These are phyloP conservation scores for Tetratostichococcus sp. DNA, from an alignment of 139 green algal genomes.

Conservation along the genomic window DNA sequence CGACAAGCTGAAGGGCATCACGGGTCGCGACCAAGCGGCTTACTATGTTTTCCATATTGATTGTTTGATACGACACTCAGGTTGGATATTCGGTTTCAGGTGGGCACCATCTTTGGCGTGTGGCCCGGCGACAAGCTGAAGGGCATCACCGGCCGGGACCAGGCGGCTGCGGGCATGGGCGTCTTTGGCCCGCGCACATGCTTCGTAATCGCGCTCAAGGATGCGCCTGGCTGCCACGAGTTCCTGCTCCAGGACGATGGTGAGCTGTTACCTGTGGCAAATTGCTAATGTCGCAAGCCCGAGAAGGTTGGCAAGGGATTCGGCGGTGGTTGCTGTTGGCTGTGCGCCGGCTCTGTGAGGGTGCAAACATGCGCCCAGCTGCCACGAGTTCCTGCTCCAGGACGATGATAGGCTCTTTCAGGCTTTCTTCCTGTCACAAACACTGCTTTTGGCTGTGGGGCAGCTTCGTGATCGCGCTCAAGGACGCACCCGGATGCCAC, in stretches of 20 bases:
- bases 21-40: slow-evolving; percentile 40
- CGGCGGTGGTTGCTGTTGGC: no score
- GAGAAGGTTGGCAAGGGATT: no score
- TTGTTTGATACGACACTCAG: no score
- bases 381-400: slow-evolving; percentile 94
- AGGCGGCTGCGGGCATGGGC: slow-evolving; percentile 83
- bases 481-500: slow-evolving; percentile 81
- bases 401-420: slow-evolving; percentile 57
- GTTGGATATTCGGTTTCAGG: no score
- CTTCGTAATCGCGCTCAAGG: slow-evolving; percentile 85
- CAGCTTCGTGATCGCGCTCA: slow-evolving; percentile 87
- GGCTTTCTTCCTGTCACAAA: no score
- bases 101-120: slow-evolving; percentile 91
- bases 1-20: slow-evolving; percentile 73
- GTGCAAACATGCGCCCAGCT: slow-evolving; percentile 77
- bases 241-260: slow-evolving; percentile 94
- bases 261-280: no score
- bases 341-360: no score
- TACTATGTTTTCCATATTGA: no score
- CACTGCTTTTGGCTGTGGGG: no score
- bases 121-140: slow-evolving; percentile 83
- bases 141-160: slow-evolving; percentile 57
- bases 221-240: slow-evolving; percentile 84
- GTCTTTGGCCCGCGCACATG: slow-evolving; percentile 90
- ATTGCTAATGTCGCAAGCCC: no score